Evolutionary conservation across 176 grass and related monocot species (phyloP), one percentile per base, ranked within the genome.

Genomic region (Miscanthus lutarioriparius): DNA sequence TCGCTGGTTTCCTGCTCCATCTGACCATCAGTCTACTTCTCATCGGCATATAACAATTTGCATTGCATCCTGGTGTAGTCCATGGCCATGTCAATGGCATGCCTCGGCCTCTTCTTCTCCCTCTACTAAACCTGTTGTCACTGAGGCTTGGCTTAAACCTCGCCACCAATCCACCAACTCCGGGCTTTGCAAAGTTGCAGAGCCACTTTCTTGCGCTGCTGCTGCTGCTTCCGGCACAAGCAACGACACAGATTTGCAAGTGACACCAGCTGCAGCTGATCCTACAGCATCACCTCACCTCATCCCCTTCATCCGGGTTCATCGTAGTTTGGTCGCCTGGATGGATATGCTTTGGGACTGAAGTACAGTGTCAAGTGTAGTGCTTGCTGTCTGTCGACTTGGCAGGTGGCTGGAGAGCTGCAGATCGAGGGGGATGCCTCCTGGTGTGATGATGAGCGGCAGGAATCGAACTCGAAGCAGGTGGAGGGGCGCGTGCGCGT

Each of bases 221-320:
- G 32, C 32, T 33, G 9, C 58, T 65, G 22, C 80, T 87, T 90
- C 40, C 74, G 74, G 45, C 89, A 80, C 75, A 87, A 90, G 89
- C 80, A 84, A 75, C 75, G 79, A 87, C 84, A 72, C 27, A 22
- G 85, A 91, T 84, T 83, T 86, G 83, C 36, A 74, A 82, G 88
- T 64, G 80, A 80, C 80, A 51, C 62, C 84, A 69, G 14, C 69
- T 64, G 12, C 15, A 67, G 73, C 83, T 82, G 20, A 76, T 79
- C 76, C 80, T 63, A 61, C 62, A 58, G 43, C 88, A 58, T 71
- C 58, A 26, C 23, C 87, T 72, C 68, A 80, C 45, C 82, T 71
- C 44, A 20, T 63, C 23, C 23, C 11, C 19, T 9, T 49, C 28
- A 1, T 64, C 15, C n/a, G 25, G 35, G 38, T 28, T 41, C 78